Conservation (phyloP, 176 grass and related monocot genomes). For the Cenchrus americanus region DNA sequence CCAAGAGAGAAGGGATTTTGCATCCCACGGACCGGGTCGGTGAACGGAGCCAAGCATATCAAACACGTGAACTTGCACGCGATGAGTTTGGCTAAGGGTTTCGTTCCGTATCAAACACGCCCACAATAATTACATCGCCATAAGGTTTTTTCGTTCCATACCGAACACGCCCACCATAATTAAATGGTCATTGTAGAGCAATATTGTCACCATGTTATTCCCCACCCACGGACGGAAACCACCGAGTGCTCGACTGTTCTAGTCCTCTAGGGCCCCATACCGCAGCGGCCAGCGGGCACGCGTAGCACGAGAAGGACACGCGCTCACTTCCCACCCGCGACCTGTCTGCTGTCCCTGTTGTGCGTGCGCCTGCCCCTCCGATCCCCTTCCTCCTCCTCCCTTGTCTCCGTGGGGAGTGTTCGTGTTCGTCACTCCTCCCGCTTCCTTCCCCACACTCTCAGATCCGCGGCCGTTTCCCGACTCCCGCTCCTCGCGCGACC, state of each 20-base stretch:
- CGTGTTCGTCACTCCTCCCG: not conserved
- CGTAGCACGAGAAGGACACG: not conserved
- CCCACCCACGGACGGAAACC: no score
- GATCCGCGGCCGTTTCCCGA: conserved; percentile 20
- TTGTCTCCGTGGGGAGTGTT: not conserved
- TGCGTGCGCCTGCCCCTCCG: not conserved
- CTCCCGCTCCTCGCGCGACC: not conserved
- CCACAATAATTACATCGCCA: no score
- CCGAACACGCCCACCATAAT: no score
- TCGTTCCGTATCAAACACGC: no score
- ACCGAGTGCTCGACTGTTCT: not conserved
- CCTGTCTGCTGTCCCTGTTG: not conserved
- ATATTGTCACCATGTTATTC: no score
- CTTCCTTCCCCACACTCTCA: conserved; percentile 17
- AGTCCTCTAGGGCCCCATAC: not conserved
- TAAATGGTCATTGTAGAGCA: no score
- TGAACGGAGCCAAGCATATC: no score
- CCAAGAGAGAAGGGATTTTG: no score
- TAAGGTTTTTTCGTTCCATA: no score
- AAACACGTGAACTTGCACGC: no score
- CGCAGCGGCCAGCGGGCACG: not conserved
- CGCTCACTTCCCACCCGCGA: not conserved
- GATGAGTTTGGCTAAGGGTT: no score
- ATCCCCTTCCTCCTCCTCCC: not conserved
- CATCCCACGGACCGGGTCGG: no score